These are phyloP conservation scores for Globisporangium paddicum DNA, from an alignment of 352 stramenopile genomes.

Conservation along the genomic window DNA sequence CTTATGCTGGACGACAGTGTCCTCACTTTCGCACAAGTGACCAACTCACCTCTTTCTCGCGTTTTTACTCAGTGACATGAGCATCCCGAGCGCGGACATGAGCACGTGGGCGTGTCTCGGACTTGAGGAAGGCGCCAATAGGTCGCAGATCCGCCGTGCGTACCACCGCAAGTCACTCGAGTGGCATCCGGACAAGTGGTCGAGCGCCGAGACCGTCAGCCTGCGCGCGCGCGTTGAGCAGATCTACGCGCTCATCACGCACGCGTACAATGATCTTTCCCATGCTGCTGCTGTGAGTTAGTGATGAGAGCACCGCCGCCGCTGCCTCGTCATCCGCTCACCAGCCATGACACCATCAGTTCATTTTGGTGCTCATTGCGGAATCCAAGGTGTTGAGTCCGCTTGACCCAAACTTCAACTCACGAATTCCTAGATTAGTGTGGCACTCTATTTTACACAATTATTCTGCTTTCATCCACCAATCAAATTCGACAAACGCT, in stretches of 20 bases:
- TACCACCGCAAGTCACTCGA: constrained; percentile 60
- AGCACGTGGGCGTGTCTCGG: constrained; percentile 41
- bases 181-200: constrained; percentile 75
- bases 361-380: background rate
- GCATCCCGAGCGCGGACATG: constrained; percentile 39
- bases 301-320: background rate
- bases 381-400: background rate
- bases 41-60: background rate
- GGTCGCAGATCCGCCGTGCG: constrained; percentile 38
- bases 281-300: background rate
- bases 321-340: background rate
- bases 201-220: constrained; percentile 16
- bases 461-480: background rate
- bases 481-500: background rate
- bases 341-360: background rate
- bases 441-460: constrained; percentile 2
- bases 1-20: background rate
- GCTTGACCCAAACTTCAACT: background rate
- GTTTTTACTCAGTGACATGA: constrained; percentile 18
- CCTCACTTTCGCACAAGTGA: background rate
- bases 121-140: constrained; percentile 35
- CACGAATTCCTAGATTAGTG: background rate
- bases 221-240: constrained; percentile 25
- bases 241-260: constrained; percentile 40
- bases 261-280: constrained; percentile 43